Percentiles rank a stretch among this genome's conserved stretches.
Conservation (phyloP, 2,329 filamentous ascomycete species). For the Phialophora tarda region DNA sequence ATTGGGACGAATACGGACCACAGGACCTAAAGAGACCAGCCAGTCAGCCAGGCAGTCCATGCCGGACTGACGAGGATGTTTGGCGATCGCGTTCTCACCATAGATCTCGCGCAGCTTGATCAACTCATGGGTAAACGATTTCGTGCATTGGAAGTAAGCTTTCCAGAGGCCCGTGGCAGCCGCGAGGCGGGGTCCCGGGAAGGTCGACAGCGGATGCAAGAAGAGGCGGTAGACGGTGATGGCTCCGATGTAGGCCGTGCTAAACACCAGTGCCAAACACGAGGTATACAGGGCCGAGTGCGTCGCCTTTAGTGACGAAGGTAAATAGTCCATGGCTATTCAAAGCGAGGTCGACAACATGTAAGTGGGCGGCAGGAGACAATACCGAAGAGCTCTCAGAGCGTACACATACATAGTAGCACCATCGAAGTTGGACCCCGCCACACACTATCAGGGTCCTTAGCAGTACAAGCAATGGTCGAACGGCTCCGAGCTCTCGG, state of each 20-base stretch:
- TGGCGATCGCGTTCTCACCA: constrained; percentile 36
- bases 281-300: not conserved
- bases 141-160: constrained; percentile 42
- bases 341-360: not conserved
- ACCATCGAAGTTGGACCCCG: no score
- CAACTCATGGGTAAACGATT: constrained; percentile 46
- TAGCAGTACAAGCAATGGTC: no score
- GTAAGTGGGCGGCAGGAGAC: no score
- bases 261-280: not conserved
- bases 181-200: constrained; percentile 35
- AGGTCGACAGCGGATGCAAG: constrained; percentile 32
- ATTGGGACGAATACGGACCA: not conserved
- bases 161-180: constrained; percentile 46
- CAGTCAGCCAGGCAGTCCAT: not conserved
- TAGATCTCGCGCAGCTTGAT: constrained; percentile 46
- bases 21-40: not conserved
- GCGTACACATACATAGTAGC: not conserved
- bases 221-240: constrained; percentile 36
- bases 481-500: no score
- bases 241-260: constrained; percentile 32
- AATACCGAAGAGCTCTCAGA: not conserved
- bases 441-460: no score
- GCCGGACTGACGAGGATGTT: not conserved
- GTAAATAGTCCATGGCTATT: not conserved
- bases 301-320: not conserved